Conservation (phyloP, 768 basidiomycete genomes). For the Holtermannia corniformis region DNA sequence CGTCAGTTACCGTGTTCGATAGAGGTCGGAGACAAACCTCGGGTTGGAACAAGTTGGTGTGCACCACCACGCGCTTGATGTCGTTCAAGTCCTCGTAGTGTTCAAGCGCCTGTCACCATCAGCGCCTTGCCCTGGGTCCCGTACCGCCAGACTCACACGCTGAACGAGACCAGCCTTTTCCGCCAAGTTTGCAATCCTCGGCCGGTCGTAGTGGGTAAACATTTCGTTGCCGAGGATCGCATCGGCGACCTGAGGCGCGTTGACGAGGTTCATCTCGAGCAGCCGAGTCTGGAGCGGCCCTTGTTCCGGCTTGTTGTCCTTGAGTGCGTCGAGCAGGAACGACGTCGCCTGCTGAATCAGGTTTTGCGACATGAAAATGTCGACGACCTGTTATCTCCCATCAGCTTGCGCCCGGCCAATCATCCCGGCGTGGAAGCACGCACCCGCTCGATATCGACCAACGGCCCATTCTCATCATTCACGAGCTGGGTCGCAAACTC, state of each 20-base stretch:
- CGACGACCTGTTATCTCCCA: slow-evolving; percentile 75
- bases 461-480: slow-evolving; percentile 83
- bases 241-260: slow-evolving; percentile 97
- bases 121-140: slow-evolving; percentile 11
- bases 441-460: slow-evolving; percentile 90
- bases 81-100: slow-evolving; percentile 98
- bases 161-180: slow-evolving; percentile 96
- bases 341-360: slow-evolving; percentile 99
- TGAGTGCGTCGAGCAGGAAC: slow-evolving; percentile 91
- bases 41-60: slow-evolving; percentile 68
- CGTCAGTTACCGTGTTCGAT: no score
- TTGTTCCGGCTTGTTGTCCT: slow-evolving; percentile 97
- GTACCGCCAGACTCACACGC: slow-evolving; percentile 51
- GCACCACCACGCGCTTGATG: slow-evolving; percentile 96
- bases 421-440: no score
- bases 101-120: slow-evolving; percentile 67
- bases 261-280: slow-evolving; percentile 93
- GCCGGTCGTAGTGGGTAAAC: slow-evolving; percentile 93
- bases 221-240: slow-evolving; percentile 98
- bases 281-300: slow-evolving; percentile 90
- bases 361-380: slow-evolving; percentile 99
- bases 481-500: slow-evolving; percentile 93
- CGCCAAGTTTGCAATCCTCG: slow-evolving; percentile 92
- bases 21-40: slow-evolving; percentile 72
- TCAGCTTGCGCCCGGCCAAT: no score